These are phyloP conservation scores for Eucalyptus pauciflora DNA, from an alignment of 345 rosid species.

Conservation along the genomic window DNA sequence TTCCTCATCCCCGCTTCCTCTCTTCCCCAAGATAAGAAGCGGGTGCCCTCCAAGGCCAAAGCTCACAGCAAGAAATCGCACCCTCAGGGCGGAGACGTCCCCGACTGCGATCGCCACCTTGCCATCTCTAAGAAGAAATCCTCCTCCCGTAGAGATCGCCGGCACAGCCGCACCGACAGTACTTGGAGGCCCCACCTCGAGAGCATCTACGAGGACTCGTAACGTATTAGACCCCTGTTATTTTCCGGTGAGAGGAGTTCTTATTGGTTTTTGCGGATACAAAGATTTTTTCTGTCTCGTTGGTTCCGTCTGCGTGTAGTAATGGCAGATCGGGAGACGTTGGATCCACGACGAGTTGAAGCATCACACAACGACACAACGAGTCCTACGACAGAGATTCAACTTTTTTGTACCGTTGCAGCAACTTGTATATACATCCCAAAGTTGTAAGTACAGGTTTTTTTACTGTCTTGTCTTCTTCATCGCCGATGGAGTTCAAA, in stretches of 20 bases:
- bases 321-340: conserved; percentile 20
- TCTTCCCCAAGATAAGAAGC: neutral
- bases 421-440: neutral
- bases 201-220: conserved; percentile 70
- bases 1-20: conserved; percentile 70
- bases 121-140: conserved; percentile 19
- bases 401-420: neutral
- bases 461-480: neutral
- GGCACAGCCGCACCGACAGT: conserved; percentile 29
- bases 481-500: neutral
- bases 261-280: neutral
- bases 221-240: neutral
- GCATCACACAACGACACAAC: neutral
- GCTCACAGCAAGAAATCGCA: neutral
- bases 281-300: neutral
- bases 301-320: conserved; percentile 17
- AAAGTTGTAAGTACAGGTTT: neutral
- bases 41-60: neutral
- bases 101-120: neutral
- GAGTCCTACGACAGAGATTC: neutral
- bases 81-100: neutral
- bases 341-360: neutral
- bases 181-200: conserved; percentile 72
- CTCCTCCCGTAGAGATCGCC: conserved; percentile 14
- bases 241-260: neutral